A percentile compares a stretch with the other conserved stretches of the same genome.
These are phyloP conservation scores for Solanum appendiculatum DNA, from an alignment of 257 asterid genomes.

Conservation along the genomic window DNA sequence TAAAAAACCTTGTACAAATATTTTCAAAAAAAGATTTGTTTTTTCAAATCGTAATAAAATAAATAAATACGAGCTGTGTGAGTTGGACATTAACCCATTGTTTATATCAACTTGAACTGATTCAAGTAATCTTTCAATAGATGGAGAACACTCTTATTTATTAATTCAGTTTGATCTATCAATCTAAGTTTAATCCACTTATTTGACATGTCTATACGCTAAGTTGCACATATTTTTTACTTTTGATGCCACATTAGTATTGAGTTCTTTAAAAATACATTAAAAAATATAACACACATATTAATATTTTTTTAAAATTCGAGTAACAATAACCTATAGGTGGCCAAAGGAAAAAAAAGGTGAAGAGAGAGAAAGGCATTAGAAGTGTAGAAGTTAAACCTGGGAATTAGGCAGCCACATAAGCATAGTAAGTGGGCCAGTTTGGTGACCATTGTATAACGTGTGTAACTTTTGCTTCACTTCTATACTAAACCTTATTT, in stretches of 20 bases:
- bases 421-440: slow-evolving; percentile 7
- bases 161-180: neutral
- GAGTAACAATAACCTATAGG: neutral
- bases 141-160: neutral
- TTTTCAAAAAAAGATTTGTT: too few species aligned
- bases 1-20: neutral
- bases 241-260: rapidly evolving
- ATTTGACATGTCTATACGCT: neutral
- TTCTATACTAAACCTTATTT: neutral
- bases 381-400: neutral
- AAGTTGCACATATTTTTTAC: neutral
- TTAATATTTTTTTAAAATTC: rapidly evolving
- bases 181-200: neutral
- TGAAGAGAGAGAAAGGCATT: neutral
- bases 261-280: too few species aligned
- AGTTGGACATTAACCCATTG: neutral
- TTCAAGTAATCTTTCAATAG: neutral
- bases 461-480: slow-evolving; percentile 25
- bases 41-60: too few species aligned
- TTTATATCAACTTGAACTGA: neutral
- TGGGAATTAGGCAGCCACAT: slow-evolving; percentile 2
- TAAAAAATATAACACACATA: too few species aligned
- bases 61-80: too few species aligned
- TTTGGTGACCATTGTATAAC: slow-evolving; percentile 5
- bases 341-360: neutral